Evolutionary conservation across 78 protist genomes (phyloP).

Genomic region (Isochrysis galbana): DNA sequence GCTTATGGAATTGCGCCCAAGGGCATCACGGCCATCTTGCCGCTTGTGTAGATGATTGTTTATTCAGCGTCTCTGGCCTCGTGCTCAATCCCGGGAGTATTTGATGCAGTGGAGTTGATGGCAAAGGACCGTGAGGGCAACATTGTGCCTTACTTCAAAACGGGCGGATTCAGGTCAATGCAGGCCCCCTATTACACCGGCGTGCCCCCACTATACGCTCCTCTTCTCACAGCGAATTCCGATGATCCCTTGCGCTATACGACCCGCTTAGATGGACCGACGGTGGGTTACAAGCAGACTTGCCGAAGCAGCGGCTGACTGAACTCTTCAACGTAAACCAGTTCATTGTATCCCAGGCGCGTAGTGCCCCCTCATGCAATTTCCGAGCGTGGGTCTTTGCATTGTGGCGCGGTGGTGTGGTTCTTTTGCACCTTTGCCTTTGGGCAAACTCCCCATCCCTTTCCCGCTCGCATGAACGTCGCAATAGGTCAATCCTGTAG

Average conservation of each 20-base stretch:
- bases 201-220: no score
- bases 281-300: conserved; percentile 59
- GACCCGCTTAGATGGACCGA: background rate
- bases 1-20: no score
- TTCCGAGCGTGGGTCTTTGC: no score
- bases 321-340: conserved; percentile 82
- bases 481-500: conserved; percentile 24
- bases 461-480: no score
- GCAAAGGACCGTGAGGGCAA: conserved; percentile 60
- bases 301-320: conserved; percentile 74
- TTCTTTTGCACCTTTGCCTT: no score
- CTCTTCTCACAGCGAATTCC: no score
- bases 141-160: background rate
- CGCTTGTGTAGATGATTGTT: no score
- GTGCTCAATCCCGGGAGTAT: conserved; percentile 51
- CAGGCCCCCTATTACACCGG: conserved; percentile 70
- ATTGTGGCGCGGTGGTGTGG: no score
- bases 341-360: conserved; percentile 59
- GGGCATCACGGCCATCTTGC: no score
- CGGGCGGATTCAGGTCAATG: conserved; percentile 31
- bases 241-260: no score
- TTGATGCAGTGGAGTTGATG: conserved; percentile 47
- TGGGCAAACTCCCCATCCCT: no score
- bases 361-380: no score
- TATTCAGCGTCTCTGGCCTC: conserved; percentile 72